Percentiles rank a stretch among this genome's conserved stretches.
Evolutionary conservation across 768 basidiomycete species (phyloP).

Genomic region (Suillus variegatus): DNA sequence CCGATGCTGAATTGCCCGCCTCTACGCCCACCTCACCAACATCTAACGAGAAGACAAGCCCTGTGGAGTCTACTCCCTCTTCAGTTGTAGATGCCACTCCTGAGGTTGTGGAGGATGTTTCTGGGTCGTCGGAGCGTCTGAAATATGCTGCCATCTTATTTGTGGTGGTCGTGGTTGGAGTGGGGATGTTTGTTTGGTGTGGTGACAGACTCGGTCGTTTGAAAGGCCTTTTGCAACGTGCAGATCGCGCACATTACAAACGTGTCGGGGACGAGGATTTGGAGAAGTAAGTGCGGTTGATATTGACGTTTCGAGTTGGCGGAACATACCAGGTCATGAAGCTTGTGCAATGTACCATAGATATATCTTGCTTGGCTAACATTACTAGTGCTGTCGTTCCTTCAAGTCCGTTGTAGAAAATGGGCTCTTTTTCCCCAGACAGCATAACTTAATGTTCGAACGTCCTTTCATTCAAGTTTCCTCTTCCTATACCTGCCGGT

Average conservation of each 20-base stretch:
- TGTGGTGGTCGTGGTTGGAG: conserved; percentile 46
- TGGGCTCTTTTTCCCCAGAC: not conserved
- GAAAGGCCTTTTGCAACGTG: conserved; percentile 40
- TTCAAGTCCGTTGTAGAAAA: not conserved
- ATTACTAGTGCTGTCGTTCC: not conserved
- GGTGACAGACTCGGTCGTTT: conserved; percentile 50
- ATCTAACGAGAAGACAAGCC: conserved; percentile 7
- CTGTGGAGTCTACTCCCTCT: conserved; percentile 3
- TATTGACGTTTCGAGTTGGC: not conserved
- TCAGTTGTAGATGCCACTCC: conserved; percentile 10
- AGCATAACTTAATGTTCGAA: no score
- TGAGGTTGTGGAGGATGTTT: conserved; percentile 13
- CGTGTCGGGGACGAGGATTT: conserved; percentile 50
- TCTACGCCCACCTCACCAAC: conserved; percentile 14
- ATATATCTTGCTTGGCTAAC: not conserved
- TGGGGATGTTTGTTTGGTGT: conserved; percentile 49
- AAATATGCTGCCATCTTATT: conserved; percentile 27
- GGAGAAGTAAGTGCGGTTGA: conserved; percentile 43
- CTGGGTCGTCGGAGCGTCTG: conserved; percentile 12
- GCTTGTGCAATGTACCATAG: not conserved
- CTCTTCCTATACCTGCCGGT: not conserved
- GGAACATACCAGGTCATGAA: not conserved
- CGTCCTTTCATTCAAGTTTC: not conserved
- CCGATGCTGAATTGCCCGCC: conserved; percentile 13
- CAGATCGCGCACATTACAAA: conserved; percentile 41